Conservation (phyloP, 2,329 filamentous ascomycete genomes). For the Raffaelea deltoideospora region DNA sequence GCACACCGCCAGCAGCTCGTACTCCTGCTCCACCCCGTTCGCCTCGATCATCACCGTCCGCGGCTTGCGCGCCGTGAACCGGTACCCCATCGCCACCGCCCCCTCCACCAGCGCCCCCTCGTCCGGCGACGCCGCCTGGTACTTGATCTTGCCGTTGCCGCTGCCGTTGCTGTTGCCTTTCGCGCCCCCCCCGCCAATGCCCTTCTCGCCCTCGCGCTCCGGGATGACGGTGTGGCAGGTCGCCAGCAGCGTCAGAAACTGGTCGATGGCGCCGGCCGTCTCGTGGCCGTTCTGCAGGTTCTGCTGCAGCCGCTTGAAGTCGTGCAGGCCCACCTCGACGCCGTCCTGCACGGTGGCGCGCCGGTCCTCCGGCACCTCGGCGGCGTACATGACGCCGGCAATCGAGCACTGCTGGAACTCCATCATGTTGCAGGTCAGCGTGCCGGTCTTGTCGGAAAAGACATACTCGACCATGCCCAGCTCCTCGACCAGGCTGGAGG, state of each 20-base stretch:
- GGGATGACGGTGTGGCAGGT: slow-evolving; percentile 97
- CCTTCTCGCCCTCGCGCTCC: slow-evolving; percentile 64
- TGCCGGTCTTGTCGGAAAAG: slow-evolving; percentile 90
- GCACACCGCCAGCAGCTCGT: slow-evolving; percentile 88
- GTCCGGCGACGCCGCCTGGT: slow-evolving; percentile 93
- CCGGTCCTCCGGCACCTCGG: slow-evolving; percentile 82
- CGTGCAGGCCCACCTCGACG: slow-evolving; percentile 63
- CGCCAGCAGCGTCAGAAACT: slow-evolving; percentile 75
- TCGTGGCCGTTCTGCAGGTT: slow-evolving; percentile 45
- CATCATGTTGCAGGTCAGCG: slow-evolving; percentile 87
- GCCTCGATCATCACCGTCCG: slow-evolving; percentile 72
- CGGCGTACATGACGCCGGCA: slow-evolving; percentile 83
- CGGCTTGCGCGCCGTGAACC: slow-evolving; percentile 81
- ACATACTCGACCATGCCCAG: slow-evolving; percentile 97
- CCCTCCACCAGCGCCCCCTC: slow-evolving; percentile 95
- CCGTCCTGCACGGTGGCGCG: slow-evolving; percentile 66
- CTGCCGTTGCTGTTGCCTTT: too few relatives aligned
- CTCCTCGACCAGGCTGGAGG: slow-evolving; percentile 92
- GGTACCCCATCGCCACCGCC: slow-evolving; percentile 71
- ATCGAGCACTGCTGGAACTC: slow-evolving; percentile 95
- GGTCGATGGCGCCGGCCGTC: slow-evolving; percentile 42
- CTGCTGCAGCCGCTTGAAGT: slow-evolving; percentile 59
- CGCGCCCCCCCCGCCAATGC: too few relatives aligned
- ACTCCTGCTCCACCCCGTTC: slow-evolving; percentile 58
- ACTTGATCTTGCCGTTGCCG: slow-evolving; percentile 75